These are phyloP conservation scores for Sclerotiophoma versabilis DNA, from an alignment of 2,329 filamentous ascomycete genomes.

Conservation along the genomic window DNA sequence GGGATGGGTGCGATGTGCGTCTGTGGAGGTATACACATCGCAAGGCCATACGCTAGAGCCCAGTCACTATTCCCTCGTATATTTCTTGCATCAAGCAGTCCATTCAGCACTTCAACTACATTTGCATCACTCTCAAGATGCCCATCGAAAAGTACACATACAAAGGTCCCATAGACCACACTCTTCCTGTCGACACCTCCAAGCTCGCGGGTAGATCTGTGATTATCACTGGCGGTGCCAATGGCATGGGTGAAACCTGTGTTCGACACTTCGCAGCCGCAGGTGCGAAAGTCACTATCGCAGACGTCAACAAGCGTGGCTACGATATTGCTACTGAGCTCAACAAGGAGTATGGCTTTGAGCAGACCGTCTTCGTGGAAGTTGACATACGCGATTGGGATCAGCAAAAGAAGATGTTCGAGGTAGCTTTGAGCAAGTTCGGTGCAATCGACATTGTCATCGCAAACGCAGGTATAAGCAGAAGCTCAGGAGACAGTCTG, in stretches of 20 bases:
- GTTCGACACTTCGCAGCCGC: constrained; percentile 40
- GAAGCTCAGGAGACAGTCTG: constrained; percentile 51
- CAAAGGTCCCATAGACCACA: constrained; percentile 48
- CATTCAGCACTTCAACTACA: background rate
- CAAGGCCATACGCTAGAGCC: background rate
- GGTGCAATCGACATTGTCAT: constrained; percentile 47
- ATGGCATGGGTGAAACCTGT: constrained; percentile 46
- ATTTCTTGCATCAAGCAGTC: background rate
- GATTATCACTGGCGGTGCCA: constrained; percentile 58
- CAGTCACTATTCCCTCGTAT: background rate
- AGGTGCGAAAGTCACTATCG: constrained; percentile 47
- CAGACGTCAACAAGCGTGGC: constrained; percentile 39
- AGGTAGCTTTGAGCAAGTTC: constrained; percentile 16
- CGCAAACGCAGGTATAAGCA: constrained; percentile 28
- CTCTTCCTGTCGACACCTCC: constrained; percentile 45
- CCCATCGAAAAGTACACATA: constrained; percentile 36
- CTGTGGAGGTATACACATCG: background rate
- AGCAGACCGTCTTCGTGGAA: constrained; percentile 28
- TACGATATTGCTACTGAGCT: constrained; percentile 38
- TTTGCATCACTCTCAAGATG: constrained; percentile 7
- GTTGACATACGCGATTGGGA: constrained; percentile 30
- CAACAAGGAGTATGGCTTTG: constrained; percentile 27
- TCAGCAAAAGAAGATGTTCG: constrained; percentile 26
- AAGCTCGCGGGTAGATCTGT: constrained; percentile 55
- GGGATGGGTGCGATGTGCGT: background rate